phyloP scores from a whole-genome alignment of 208 protist species.

The Tritrichomonas foetus region DNA sequence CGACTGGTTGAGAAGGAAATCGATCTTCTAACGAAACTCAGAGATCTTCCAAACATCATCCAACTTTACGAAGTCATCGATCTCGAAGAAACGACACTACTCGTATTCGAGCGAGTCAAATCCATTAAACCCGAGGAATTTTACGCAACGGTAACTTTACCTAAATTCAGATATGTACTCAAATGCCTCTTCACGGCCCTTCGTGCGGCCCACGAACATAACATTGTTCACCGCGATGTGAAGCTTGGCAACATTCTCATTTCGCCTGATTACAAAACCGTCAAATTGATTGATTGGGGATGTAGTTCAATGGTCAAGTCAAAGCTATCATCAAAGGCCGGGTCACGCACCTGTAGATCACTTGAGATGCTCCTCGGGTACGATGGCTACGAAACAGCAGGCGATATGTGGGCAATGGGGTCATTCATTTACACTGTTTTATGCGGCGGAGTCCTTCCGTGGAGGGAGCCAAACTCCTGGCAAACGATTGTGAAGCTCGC shows the following conservation, averaged over 20 bases:
- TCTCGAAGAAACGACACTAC: neutral
- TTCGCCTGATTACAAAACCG: neutral
- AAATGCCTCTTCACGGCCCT: neutral
- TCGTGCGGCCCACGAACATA: neutral
- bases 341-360: neutral
- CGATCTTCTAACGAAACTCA: neutral
- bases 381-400: neutral
- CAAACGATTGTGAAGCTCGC: neutral
- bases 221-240: neutral
- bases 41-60: neutral
- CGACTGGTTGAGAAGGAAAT: neutral
- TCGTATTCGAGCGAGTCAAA: neutral
- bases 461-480: neutral
- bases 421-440: neutral
- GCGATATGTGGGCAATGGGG: neutral
- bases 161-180: neutral
- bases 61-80: slow-evolving; percentile 29
- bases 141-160: neutral
- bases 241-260: neutral
- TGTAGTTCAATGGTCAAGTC: neutral
- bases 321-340: neutral
- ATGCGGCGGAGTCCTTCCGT: neutral
- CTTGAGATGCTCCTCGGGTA: neutral
- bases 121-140: neutral
- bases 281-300: neutral